Evolutionary conservation across 192 early-diverging fungal genomes (phyloP), one percentile per base, ranked within the genome.

Genomic region (Pilaira anomala): DNA sequence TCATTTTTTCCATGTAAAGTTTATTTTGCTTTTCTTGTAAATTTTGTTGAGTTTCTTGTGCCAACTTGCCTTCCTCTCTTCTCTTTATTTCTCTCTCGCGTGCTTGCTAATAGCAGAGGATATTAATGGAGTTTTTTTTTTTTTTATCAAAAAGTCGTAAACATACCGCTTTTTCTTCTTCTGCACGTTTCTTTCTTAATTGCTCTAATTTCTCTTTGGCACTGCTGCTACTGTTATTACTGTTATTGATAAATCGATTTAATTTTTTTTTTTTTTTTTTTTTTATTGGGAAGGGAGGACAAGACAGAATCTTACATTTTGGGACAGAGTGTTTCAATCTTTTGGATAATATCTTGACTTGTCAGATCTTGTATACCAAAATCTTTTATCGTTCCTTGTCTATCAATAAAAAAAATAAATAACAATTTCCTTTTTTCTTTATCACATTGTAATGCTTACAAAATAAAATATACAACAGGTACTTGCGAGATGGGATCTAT

Each of bases 51-150:
- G 58, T 48, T 13, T 29, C 4, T 30, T 65, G 62, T 4, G 36
- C 25, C 6, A 49, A 16, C 33, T 71, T 58, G 1, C 69, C 69
- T 21, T 63, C 36, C 22, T 52, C 24, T 14, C 69, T 55, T 40
- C 69, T 46, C 40, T 65, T 58, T 0, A 71, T 18, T 54, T 71
- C 69, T 21, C 44, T 63, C 30, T 65, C 48, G 0, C 41, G 42
- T 9, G 42, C 42, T 16, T 61, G 45, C 69, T 70, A 41, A 6
- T 33, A 13, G 2, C 7, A 45, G 4, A 24, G 40, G 18, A 28
- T 12, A 21, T 48, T 19, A 21, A 36, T 9, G 11, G 7, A 7
- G 11, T 9, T 36, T 36, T 36, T 9, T 5, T 9, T 36, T 5
- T 6, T 3, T 9, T 36, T 4, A 5, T 33, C 33, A 36, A 36